Conservation (phyloP, 306 rosid genomes). For the Quercus robur region DNA sequence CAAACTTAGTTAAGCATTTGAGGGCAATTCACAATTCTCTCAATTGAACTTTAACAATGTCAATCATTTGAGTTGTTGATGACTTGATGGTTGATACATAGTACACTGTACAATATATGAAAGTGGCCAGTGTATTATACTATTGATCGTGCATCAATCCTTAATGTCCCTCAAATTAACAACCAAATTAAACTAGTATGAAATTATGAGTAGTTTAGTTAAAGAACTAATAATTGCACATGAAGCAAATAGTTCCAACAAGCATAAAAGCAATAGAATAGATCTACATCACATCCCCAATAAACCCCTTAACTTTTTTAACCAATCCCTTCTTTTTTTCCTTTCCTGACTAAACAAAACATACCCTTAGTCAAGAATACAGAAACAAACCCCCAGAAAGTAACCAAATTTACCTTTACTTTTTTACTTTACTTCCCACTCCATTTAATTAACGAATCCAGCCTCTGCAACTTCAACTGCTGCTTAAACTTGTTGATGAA, state of each 20-base stretch:
- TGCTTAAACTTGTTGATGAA: slow-evolving; percentile 87
- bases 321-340: not conserved
- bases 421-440: slow-evolving; percentile 14
- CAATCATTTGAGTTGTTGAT: not conserved
- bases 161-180: not conserved
- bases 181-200: not conserved
- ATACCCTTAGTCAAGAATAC: slow-evolving; percentile 6
- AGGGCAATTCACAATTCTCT: not conserved
- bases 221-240: not conserved
- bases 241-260: not conserved
- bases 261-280: not conserved
- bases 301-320: not conserved
- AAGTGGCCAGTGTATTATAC: no score
- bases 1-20: not conserved
- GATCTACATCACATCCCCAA: slow-evolving; percentile 11
- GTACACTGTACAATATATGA: no score
- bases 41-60: not conserved
- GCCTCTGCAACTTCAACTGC: slow-evolving; percentile 77
- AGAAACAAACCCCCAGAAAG: not conserved
- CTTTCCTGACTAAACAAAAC: not conserved
- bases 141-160: no score
- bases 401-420: not conserved
- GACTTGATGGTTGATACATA: no score
- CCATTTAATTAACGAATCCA: slow-evolving; percentile 59
- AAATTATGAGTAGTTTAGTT: not conserved